Evolutionary conservation across 306 rosid species (phyloP).

Genomic region (Rosa rugosa): DNA sequence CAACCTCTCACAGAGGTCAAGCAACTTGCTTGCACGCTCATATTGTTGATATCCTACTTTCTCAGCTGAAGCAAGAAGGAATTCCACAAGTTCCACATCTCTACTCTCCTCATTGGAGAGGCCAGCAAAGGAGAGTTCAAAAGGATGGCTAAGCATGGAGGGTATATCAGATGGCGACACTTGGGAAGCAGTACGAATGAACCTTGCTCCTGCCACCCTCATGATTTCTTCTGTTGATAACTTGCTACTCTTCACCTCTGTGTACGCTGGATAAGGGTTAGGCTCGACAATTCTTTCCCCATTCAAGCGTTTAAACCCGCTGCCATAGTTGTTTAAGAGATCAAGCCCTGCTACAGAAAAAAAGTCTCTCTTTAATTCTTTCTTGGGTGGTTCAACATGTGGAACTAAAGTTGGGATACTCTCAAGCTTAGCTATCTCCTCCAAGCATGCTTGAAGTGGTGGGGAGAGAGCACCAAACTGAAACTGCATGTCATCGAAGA

Average conservation of each 20-base stretch:
- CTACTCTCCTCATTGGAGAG: conserved; percentile 48
- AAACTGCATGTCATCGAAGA: conserved; percentile 34
- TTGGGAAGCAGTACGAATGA: conserved; percentile 47
- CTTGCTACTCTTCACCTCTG: conserved; percentile 12
- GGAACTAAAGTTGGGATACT: conserved; percentile 24
- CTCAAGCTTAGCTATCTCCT: conserved; percentile 25
- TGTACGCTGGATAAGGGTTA: not conserved
- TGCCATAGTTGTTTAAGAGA: conserved; percentile 48
- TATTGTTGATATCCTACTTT: conserved; percentile 52
- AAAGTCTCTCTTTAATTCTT: conserved; percentile 3
- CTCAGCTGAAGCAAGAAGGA: conserved; percentile 67
- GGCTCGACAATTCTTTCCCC: conserved; percentile 32
- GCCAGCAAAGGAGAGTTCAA: conserved; percentile 37
- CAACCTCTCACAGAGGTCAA: conserved; percentile 32
- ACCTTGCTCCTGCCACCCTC: conserved; percentile 61
- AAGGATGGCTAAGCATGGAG: conserved; percentile 43
- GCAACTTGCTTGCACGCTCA: conserved; percentile 43
- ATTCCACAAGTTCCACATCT: conserved; percentile 52
- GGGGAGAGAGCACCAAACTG: conserved; percentile 36
- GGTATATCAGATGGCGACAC: conserved; percentile 14
- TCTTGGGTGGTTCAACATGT: conserved; percentile 20
- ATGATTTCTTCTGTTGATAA: conserved; percentile 59
- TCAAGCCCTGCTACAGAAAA: conserved; percentile 46
- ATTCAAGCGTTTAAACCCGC: conserved; percentile 35
- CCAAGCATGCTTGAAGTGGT: conserved; percentile 28